Base-by-base conservation (phyloP, 805 yeast species). In the Sugiyamaella lignohabitans region DNA sequence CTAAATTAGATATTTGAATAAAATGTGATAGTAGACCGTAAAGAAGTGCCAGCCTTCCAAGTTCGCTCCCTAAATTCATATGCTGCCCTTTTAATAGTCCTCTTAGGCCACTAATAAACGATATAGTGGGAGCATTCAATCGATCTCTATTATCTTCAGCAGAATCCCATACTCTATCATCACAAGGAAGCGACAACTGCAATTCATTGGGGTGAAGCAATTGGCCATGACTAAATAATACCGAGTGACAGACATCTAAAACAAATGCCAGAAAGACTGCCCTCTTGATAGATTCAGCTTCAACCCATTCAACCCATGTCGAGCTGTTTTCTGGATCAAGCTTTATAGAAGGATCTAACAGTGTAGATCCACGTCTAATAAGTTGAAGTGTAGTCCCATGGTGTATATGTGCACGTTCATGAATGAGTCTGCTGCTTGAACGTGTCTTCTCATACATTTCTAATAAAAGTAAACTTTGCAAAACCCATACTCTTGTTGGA, bases 331-430 rank as follows among this genome's bases (percentile, higher is more conserved):
- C 43, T 24, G 46, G 32, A 27, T 35, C 20, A 80, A 59, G 32
- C 18, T 14, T 20, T 19, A 38, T 52, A 55, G 42, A 53, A 59
- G 79, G 54, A 37, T 62, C 63, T 55, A 60, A 60, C 65, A 86
- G 63, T 0, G 84, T 74, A 53, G 57, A 36, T 41, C 63, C 41
- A 55, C 95, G 71, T 54, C 94, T 68, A 42, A 86, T 65, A 38
- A 86, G 66, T 62, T 86, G 95, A 30, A 86, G 80, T 0, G 88
- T 79, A 0, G 95, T 82, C 2, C 93, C 95, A 62, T 87, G 95
- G 59, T 87, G 95, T 20, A 87, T 68, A 62, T 83, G 89, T 0
- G 87, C 84, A 40, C 95, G 64, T 64, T 87, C 95, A 60, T 87
- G 95, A 55, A 84, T 64, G 35, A 66, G 65, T 56, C 95, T 68